Conservation (phyloP, 768 basidiomycete species). For the Coprinopsis marcescibilis region DNA sequence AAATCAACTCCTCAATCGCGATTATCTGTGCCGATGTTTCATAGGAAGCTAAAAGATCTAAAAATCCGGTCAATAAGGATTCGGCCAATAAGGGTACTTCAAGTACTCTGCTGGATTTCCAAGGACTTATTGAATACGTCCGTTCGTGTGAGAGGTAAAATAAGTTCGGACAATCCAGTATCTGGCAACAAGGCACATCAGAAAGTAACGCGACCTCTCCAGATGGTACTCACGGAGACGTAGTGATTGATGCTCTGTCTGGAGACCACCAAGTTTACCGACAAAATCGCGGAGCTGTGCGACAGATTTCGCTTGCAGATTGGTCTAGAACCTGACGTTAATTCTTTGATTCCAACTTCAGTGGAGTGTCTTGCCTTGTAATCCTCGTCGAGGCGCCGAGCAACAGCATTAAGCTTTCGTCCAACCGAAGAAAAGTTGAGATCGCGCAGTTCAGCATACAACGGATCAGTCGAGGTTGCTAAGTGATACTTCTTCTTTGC, state of each 20-base stretch:
- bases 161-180: slow-evolving; percentile 88
- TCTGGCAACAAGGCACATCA: slow-evolving; percentile 42
- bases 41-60: slow-evolving; percentile 93
- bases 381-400: slow-evolving; percentile 83
- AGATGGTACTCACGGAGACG: slow-evolving; percentile 65
- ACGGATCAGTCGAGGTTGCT: slow-evolving; percentile 68
- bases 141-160: slow-evolving; percentile 78
- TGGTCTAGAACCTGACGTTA: slow-evolving; percentile 41
- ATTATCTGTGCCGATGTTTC: slow-evolving; percentile 72
- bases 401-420: slow-evolving; percentile 70
- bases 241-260: slow-evolving; percentile 86
- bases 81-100: background rate
- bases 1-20: slow-evolving; percentile 88
- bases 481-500: slow-evolving; percentile 88
- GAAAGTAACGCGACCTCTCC: background rate
- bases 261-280: slow-evolving; percentile 87
- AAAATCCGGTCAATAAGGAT: slow-evolving; percentile 7
- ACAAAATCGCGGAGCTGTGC: slow-evolving; percentile 93
- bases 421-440: slow-evolving; percentile 91
- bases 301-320: slow-evolving; percentile 84
- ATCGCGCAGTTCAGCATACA: slow-evolving; percentile 82
- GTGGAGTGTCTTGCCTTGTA: slow-evolving; percentile 59
- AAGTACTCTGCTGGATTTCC: slow-evolving; percentile 92
- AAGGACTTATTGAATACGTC: slow-evolving; percentile 88
- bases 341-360: slow-evolving; percentile 5